Evolutionary conservation across 306 rosid species (phyloP).

Genomic region (Cicer judaicum): DNA sequence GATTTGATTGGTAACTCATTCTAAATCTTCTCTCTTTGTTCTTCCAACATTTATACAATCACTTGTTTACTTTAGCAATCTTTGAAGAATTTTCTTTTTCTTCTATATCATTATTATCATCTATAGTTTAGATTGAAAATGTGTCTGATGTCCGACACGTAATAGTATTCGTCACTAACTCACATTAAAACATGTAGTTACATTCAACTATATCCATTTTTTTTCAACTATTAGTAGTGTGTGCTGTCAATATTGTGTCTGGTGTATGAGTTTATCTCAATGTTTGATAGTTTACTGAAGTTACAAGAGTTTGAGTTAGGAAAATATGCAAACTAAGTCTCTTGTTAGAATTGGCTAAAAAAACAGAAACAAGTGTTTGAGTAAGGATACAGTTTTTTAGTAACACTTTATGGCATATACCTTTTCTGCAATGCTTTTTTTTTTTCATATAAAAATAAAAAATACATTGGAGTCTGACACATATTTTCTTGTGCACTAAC

Average conservation of each 20-base stretch:
- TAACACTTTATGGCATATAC: neutral
- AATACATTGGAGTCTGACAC: neutral
- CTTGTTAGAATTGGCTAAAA: neutral
- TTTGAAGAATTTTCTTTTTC: neutral
- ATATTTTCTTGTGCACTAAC: neutral
- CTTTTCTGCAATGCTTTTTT: neutral
- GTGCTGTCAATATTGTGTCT: too few species aligned
- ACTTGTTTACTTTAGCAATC: neutral
- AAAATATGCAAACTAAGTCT: conserved; percentile 7
- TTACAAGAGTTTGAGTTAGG: neutral
- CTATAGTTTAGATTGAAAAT: too few species aligned
- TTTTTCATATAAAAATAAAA: neutral
- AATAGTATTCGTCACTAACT: too few species aligned
- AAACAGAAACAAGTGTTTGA: too few species aligned
- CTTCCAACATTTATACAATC: neutral
- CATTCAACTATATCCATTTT: too few species aligned
- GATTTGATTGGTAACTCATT: conserved; percentile 63
- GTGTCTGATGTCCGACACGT: too few species aligned
- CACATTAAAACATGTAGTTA: too few species aligned
- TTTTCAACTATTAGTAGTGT: neutral
- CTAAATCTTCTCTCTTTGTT: neutral
- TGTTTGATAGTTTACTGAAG: too few species aligned
- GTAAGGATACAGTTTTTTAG: neutral
- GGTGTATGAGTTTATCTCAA: too few species aligned
- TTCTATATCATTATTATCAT: too few species aligned